Evolutionary conservation across 306 rosid genomes (phyloP).

Genomic region (Casuarina equisetifolia): DNA sequence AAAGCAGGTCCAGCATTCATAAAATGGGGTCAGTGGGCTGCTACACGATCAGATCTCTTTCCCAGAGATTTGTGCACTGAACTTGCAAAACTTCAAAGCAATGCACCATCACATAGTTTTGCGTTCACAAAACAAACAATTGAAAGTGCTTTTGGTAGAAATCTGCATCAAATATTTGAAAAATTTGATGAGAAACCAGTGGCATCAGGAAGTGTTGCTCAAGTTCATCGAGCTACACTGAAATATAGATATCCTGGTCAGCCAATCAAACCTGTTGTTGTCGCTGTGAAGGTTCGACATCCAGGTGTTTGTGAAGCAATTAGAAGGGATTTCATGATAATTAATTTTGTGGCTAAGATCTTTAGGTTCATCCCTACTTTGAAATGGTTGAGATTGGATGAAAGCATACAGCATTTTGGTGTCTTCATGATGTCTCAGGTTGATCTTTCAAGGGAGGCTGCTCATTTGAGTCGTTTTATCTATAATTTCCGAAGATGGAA

Average conservation of each 20-base stretch:
- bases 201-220: conserved; percentile 88
- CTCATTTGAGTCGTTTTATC: conserved; percentile 69
- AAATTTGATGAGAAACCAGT: conserved; percentile 69
- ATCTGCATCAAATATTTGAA: conserved; percentile 66
- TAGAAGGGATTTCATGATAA: conserved; percentile 67
- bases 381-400: conserved; percentile 72
- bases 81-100: conserved; percentile 67
- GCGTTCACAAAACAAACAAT: conserved; percentile 51
- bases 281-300: conserved; percentile 82
- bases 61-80: conserved; percentile 71
- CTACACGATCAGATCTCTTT: conserved; percentile 79
- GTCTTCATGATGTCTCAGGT: conserved; percentile 79
- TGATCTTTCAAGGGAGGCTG: conserved; percentile 85
- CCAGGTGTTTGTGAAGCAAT: conserved; percentile 82
- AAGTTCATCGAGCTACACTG: conserved; percentile 75
- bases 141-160: conserved; percentile 70
- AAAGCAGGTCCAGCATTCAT: conserved; percentile 80
- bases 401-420: conserved; percentile 69
- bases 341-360: conserved; percentile 54
- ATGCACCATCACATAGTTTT: conserved; percentile 75
- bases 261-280: conserved; percentile 57
- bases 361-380: conserved; percentile 52
- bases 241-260: conserved; percentile 67
- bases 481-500: conserved; percentile 68
- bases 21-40: conserved; percentile 97